These are phyloP conservation scores for Pleurotus cornucopiae DNA, from an alignment of 768 basidiomycete species.

Conservation along the genomic window DNA sequence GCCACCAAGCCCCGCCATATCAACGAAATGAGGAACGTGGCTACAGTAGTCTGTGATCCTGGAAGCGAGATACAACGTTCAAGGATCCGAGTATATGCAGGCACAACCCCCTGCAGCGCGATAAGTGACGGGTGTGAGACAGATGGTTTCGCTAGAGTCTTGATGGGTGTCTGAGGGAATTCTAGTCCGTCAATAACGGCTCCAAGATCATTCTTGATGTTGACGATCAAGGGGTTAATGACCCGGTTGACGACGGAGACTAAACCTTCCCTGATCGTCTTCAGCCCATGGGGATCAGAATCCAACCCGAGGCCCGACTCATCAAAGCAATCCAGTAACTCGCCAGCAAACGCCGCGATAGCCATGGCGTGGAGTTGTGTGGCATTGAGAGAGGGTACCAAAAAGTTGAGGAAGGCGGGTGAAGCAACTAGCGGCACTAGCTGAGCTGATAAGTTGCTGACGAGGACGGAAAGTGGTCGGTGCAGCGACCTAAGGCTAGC, in stretches of 20 bases:
- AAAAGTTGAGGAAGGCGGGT: conserved; percentile 51
- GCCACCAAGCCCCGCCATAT: conserved; percentile 75
- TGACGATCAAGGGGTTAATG: conserved; percentile 56
- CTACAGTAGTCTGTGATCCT: conserved; percentile 56
- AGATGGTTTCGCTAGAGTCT: background rate
- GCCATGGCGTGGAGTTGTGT: conserved; percentile 71
- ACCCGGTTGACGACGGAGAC: conserved; percentile 65
- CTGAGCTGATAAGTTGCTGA: conserved; percentile 64
- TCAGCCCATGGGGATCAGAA: conserved; percentile 62
- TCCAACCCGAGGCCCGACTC: conserved; percentile 60
- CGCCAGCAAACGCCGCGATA: conserved; percentile 65
- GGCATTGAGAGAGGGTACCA: conserved; percentile 50
- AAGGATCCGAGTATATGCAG: conserved; percentile 57
- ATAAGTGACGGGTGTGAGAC: conserved; percentile 54
- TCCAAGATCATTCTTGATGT: conserved; percentile 57
- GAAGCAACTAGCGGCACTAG: conserved; percentile 66
- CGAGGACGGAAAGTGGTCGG: conserved; percentile 70
- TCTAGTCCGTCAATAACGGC: conserved; percentile 65
- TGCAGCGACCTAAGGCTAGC: conserved; percentile 73
- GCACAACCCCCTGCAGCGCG: conserved; percentile 54
- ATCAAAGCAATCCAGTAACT: conserved; percentile 70
- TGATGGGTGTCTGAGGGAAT: conserved; percentile 24
- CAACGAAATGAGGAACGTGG: conserved; percentile 67
- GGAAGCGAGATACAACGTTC: conserved; percentile 49
- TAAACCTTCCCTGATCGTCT: conserved; percentile 64